Conservation (phyloP, 805 yeast genomes). For the Barnettozyma sp. region DNA sequence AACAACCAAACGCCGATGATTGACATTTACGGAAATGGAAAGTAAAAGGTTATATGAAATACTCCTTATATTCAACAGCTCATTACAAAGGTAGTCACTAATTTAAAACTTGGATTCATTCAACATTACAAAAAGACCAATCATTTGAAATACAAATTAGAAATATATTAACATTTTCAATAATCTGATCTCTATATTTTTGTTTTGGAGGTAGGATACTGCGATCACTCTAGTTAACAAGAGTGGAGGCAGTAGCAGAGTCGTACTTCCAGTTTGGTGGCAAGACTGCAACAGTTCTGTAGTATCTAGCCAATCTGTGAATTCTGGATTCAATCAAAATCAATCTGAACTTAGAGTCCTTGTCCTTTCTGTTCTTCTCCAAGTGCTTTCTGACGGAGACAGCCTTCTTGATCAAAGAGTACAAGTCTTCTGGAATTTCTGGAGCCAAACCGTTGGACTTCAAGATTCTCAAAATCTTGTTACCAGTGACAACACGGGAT, state of each 20-base stretch:
- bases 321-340: constrained; percentile 99
- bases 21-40: too few species aligned
- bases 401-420: constrained; percentile 99
- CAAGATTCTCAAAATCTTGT: constrained; percentile 98
- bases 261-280: constrained; percentile 99
- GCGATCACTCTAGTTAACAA: constrained; percentile 76
- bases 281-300: constrained; percentile 98
- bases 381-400: constrained; percentile 99
- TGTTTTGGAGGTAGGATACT: too few species aligned
- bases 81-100: too few species aligned
- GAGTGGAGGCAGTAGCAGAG: constrained; percentile 99
- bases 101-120: too few species aligned
- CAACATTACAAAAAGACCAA: constrained; percentile 3
- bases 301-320: constrained; percentile 99
- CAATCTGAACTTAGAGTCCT: constrained; percentile 99
- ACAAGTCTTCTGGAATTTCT: constrained; percentile 99
- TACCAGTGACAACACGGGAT: constrained; percentile 95
- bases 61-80: too few species aligned
- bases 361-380: constrained; percentile 99
- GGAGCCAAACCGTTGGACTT: constrained; percentile 99
- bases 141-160: constrained; percentile 4
- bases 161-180: constrained; percentile 7
- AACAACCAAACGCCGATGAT: constrained; percentile 16
- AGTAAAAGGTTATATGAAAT: too few species aligned
- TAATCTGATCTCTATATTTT: constrained; percentile 1